A percentile compares a stretch with the other conserved stretches of the same genome.
Evolutionary conservation across 2,329 filamentous ascomycete genomes (phyloP).

Genomic region (Nemania sp.): DNA sequence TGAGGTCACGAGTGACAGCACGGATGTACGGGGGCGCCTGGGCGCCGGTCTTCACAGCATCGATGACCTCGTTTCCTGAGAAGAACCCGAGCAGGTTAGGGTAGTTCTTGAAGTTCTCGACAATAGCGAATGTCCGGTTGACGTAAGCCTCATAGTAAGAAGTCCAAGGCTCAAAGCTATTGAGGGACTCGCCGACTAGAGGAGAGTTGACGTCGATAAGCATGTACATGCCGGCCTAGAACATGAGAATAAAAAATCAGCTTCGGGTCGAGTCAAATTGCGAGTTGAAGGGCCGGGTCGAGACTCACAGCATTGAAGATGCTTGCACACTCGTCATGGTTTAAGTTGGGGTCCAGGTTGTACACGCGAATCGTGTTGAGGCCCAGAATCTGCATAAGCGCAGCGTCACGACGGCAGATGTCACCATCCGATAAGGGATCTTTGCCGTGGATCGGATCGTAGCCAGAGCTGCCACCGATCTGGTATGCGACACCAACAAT

Average conservation of each 20-base stretch:
- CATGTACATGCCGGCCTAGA: slow-evolving; percentile 66
- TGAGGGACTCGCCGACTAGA: slow-evolving; percentile 60
- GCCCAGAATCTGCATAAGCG: slow-evolving; percentile 66
- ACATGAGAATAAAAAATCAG: slow-evolving; percentile 5
- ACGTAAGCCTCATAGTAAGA: slow-evolving; percentile 65
- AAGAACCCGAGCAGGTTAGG: slow-evolving; percentile 75
- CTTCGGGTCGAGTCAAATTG: neutral
- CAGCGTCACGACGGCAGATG: slow-evolving; percentile 66
- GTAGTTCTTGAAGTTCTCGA: slow-evolving; percentile 69
- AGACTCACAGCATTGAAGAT: slow-evolving; percentile 64
- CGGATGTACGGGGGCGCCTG: slow-evolving; percentile 71
- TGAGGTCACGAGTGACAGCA: slow-evolving; percentile 78
- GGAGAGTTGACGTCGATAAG: slow-evolving; percentile 71
- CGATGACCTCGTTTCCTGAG: slow-evolving; percentile 79
- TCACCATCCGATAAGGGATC: slow-evolving; percentile 65
- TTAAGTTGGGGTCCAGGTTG: slow-evolving; percentile 67
- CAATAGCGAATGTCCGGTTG: slow-evolving; percentile 68
- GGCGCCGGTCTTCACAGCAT: slow-evolving; percentile 63
- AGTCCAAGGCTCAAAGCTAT: slow-evolving; percentile 59
- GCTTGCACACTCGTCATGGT: slow-evolving; percentile 69
- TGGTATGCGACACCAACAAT: slow-evolving; percentile 72
- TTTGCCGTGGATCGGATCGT: slow-evolving; percentile 56
- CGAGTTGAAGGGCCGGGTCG: no score
- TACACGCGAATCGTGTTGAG: slow-evolving; percentile 73
- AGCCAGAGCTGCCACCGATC: slow-evolving; percentile 67